These are phyloP conservation scores for Pseudomassariella vexata DNA, from an alignment of 2,329 filamentous ascomycete genomes.

Conservation along the genomic window DNA sequence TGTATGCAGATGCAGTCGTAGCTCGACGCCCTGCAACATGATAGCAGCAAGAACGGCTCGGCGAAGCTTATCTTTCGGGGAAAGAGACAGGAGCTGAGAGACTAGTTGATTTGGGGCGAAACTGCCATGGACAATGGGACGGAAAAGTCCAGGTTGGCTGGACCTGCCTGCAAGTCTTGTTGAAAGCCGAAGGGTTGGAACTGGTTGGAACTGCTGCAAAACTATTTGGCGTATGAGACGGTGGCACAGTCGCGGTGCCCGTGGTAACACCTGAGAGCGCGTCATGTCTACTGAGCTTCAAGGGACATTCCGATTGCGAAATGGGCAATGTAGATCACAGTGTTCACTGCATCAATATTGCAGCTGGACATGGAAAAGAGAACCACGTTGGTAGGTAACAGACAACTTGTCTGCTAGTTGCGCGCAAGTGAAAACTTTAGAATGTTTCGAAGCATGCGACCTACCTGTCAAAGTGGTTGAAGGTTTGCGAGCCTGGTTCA, in stretches of 20 bases:
- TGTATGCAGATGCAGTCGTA: conserved; percentile 3
- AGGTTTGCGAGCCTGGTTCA: too few relatives aligned
- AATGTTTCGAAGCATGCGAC: too few relatives aligned
- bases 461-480: too few relatives aligned
- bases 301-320: conserved; percentile 8
- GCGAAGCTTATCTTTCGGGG: conserved; percentile 7
- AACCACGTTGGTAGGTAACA: too few relatives aligned
- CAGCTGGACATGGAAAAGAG: too few relatives aligned
- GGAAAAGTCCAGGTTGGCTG: background rate
- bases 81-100: background rate
- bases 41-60: conserved; percentile 5
- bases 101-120: background rate
- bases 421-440: too few relatives aligned
- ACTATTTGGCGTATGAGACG: conserved; percentile 2
- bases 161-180: conserved; percentile 1
- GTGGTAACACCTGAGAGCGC: conserved; percentile 5
- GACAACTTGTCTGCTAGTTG: too few relatives aligned
- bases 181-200: background rate
- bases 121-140: background rate
- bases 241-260: conserved; percentile 8
- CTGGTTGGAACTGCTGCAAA: too few relatives aligned
- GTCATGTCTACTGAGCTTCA: conserved; percentile 6
- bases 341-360: conserved; percentile 4
- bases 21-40: conserved; percentile 5
- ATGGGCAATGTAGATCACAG: conserved; percentile 8